A percentile compares a stretch with the other conserved stretches of the same genome.
Conservation (phyloP, 495 filamentous ascomycete species). For the Letharia lupina region DNA sequence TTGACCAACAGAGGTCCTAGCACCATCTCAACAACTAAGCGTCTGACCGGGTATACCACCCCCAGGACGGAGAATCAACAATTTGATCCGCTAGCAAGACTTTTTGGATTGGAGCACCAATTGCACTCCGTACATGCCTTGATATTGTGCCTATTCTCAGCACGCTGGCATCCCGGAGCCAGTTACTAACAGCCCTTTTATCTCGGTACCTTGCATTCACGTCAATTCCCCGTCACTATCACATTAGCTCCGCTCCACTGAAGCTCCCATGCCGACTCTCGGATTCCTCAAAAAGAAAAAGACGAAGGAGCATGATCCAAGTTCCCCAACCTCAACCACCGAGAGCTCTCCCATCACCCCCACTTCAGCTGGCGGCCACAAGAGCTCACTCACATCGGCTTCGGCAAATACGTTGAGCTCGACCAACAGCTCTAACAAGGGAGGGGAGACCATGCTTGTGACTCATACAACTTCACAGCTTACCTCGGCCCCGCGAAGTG, state of each 20-base stretch:
- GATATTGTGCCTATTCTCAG: conserved; percentile 11
- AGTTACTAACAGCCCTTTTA: conserved; percentile 15
- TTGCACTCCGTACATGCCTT: conserved; percentile 16
- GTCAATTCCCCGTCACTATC: conserved; percentile 6
- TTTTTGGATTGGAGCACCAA: conserved; percentile 16
- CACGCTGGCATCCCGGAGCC: conserved; percentile 8
- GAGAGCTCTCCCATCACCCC: conserved; percentile 42
- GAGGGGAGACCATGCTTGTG: conserved; percentile 20
- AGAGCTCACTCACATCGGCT: conserved; percentile 32
- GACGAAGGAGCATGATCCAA: conserved; percentile 68
- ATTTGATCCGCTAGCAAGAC: conserved; percentile 14
- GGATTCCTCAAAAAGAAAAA: conserved; percentile 96
- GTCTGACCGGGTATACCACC: conserved; percentile 13
- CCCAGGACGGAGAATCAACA: conserved; percentile 9
- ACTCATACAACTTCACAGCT: conserved; percentile 21
- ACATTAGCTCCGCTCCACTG: conserved; percentile 10
- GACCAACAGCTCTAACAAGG: conserved; percentile 27
- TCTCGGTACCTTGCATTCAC: conserved; percentile 14
- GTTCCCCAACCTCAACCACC: conserved; percentile 54
- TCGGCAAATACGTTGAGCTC: conserved; percentile 33
- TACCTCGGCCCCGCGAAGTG: conserved; percentile 23
- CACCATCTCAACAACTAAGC: conserved; percentile 15
- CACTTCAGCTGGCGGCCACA: conserved; percentile 29
- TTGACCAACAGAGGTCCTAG: conserved; percentile 17
- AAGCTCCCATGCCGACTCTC: conserved; percentile 27